These are phyloP conservation scores for Sonneratia caseolaris DNA, from an alignment of 345 rosid species.

Conservation along the genomic window DNA sequence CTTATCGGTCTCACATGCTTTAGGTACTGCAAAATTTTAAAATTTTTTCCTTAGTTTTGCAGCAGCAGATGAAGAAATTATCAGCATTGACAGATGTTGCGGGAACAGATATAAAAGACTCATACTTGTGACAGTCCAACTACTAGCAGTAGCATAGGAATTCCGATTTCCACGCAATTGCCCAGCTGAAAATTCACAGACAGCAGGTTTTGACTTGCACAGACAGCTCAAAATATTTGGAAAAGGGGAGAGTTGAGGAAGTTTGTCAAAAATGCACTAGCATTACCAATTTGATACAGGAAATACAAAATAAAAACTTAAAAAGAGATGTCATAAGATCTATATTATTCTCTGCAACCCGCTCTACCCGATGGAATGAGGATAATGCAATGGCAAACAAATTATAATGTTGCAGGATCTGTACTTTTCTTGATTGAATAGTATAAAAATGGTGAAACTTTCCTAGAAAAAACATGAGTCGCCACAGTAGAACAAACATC, in stretches of 20 bases:
- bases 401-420: too few species aligned
- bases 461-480: too few species aligned
- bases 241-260: background rate
- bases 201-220: background rate
- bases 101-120: slow-evolving; percentile 4
- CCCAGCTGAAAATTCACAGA: slow-evolving; percentile 49
- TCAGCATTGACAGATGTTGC: background rate
- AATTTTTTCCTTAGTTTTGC: background rate
- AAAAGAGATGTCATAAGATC: too few species aligned
- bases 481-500: too few species aligned
- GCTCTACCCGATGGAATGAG: too few species aligned
- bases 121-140: slow-evolving; percentile 66
- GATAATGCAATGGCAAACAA: too few species aligned
- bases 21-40: slow-evolving; percentile 50
- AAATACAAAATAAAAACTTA: too few species aligned
- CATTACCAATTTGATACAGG: background rate
- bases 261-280: background rate
- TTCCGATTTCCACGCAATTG: slow-evolving; percentile 84
- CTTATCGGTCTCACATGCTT: slow-evolving; percentile 57
- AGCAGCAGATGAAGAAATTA: slow-evolving; percentile 2
- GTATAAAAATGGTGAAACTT: too few species aligned
- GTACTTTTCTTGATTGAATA: too few species aligned
- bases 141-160: slow-evolving; percentile 82
- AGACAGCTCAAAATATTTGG: background rate
- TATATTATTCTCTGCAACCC: too few species aligned